Evolutionary conservation across 345 rosid species (phyloP), one percentile per base, ranked within the genome.

Genomic region (Acer saccharum): DNA sequence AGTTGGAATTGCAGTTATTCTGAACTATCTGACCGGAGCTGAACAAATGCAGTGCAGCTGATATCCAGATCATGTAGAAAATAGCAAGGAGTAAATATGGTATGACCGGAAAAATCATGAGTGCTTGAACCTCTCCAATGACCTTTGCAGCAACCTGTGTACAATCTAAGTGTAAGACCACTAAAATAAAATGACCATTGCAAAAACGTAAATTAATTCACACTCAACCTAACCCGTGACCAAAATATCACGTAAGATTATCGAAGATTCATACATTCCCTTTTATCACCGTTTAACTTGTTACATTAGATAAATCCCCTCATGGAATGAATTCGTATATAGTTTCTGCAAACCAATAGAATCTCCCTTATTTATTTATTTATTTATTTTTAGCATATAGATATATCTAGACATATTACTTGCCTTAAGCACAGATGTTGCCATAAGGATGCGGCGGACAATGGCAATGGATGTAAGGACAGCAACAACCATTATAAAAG

Each of bases 111-210:
- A 90, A 96, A 68, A 96, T 88, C 62, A 96, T 89, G 78, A 96
- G 92, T 2, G 98, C 99, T 79, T 88, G 98, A 79, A 92, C 98
- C 89, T 96, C 99, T 80, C 98, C 97, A 23, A 96, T 89, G 76
- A 96, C 95, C 86, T 96, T 96, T n/a, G 98, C 98, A 78, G 99
- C 98, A 62, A 96, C 99, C 99, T 95, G 90, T 73, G 80, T 3
- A 76, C 69, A 75, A 79, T 21, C 23, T 48, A 67, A 74, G 27
- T n/a, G 61, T 72, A 71, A 46, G 46, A 39, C 41, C 52, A 58
- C 55, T 60, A 18, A 77, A 76, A 17, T 74, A 17, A 68, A 76
- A 65, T 61, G 25, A 46, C 70, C 70, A 76, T 69, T 11, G 17
- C 46, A 46, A 41, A 27, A 11, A 81, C 16, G 13, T 55, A 25